Conservation (phyloP, 1,139 yeast species). For the Candida gigantensis region DNA sequence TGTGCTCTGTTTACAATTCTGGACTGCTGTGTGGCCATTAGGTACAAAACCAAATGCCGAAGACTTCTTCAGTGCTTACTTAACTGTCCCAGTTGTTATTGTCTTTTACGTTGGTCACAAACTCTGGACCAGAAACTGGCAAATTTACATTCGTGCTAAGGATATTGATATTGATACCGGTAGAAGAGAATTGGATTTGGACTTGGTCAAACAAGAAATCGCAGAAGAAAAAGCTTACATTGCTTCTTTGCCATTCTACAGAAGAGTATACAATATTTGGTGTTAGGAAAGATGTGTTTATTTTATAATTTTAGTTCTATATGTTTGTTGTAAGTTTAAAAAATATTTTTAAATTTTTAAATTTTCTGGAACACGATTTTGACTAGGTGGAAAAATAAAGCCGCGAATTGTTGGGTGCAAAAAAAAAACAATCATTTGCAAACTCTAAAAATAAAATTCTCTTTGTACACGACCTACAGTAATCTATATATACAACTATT, state of each 20-base stretch:
- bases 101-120: conserved; percentile 60
- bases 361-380: too few relatives aligned
- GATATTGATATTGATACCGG: conserved; percentile 71
- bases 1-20: conserved; percentile 77
- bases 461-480: too few relatives aligned
- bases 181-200: conserved; percentile 67
- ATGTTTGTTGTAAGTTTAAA: too few relatives aligned
- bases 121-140: conserved; percentile 56
- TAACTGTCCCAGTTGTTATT: conserved; percentile 63
- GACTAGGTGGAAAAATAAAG: too few relatives aligned
- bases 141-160: conserved; percentile 42
- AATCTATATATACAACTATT: too few relatives aligned
- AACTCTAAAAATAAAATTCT: too few relatives aligned
- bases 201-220: conserved; percentile 63
- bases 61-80: conserved; percentile 60
- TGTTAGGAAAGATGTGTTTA: too few relatives aligned
- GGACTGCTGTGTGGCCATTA: conserved; percentile 73
- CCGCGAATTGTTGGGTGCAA: too few relatives aligned
- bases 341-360: too few relatives aligned
- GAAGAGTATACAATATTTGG: conserved; percentile 56
- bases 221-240: conserved; percentile 58
- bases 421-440: too few relatives aligned
- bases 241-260: conserved; percentile 52
- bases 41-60: conserved; percentile 57
- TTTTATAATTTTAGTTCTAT: too few relatives aligned